Evolutionary conservation across 2,329 filamentous ascomycete genomes (phyloP).

Genomic region (Pyrenophora tritici-repentis): DNA sequence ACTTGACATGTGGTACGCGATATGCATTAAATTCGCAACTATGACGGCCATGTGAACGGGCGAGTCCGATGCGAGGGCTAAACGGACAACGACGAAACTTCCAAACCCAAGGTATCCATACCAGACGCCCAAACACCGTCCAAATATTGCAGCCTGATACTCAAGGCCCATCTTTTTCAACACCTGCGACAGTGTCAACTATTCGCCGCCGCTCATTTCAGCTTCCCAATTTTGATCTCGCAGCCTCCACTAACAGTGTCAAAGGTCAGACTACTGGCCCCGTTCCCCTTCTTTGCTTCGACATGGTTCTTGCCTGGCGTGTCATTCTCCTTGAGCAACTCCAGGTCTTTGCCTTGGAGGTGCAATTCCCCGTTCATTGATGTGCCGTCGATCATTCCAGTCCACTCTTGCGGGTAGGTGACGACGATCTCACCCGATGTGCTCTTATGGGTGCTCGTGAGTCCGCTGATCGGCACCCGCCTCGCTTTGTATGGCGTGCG

Average conservation of each 20-base stretch:
- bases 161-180: not conserved
- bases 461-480: constrained; percentile 28
- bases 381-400: constrained; percentile 46
- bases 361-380: constrained; percentile 46
- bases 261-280: constrained; percentile 42
- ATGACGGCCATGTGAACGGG: too few species aligned
- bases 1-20: too few species aligned
- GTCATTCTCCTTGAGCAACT: constrained; percentile 37
- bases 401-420: constrained; percentile 51
- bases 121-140: too few species aligned
- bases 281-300: constrained; percentile 48
- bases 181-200: not conserved
- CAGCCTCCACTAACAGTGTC: constrained; percentile 40
- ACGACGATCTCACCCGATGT: constrained; percentile 44
- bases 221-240: constrained; percentile 40
- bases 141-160: not conserved
- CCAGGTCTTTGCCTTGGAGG: constrained; percentile 47
- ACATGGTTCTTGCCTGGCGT: constrained; percentile 40
- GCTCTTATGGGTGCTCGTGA: constrained; percentile 45
- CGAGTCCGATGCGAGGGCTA: too few species aligned
- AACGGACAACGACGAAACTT: too few species aligned
- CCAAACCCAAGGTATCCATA: too few species aligned
- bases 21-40: too few species aligned
- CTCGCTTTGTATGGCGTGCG: constrained; percentile 39
- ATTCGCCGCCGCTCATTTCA: constrained; percentile 12